Percentiles rank a stretch among this genome's conserved stretches.
phyloP scores from a whole-genome alignment of 345 rosid species.

The Microcos paniculata region DNA sequence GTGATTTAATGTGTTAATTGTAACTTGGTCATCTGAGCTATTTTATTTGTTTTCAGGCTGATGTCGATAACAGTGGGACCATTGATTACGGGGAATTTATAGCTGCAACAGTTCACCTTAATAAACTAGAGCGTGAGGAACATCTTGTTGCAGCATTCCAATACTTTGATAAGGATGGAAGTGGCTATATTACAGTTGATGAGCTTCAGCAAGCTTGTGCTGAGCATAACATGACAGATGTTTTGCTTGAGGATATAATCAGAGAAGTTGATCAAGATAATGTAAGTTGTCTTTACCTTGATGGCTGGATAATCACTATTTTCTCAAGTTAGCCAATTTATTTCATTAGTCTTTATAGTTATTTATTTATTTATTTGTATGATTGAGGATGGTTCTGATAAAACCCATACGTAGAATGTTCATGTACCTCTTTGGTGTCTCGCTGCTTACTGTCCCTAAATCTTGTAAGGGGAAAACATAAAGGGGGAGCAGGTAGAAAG shows the following conservation, averaged over 20 bases:
- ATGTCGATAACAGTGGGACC: constrained; percentile 95
- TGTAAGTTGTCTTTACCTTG: constrained; percentile 46
- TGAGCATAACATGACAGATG: constrained; percentile 95
- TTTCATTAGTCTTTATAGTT: constrained; percentile 17
- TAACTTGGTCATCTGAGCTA: constrained; percentile 11
- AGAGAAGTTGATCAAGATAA: constrained; percentile 96
- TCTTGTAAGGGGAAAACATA: not conserved
- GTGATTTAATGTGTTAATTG: constrained; percentile 1
- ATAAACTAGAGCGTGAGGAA: constrained; percentile 94
- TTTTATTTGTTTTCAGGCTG: constrained; percentile 60
- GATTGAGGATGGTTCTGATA: constrained; percentile 3
- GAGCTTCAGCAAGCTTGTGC: constrained; percentile 95
- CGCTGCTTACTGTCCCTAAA: not conserved
- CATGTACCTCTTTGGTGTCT: not conserved
- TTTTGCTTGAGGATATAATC: constrained; percentile 83
- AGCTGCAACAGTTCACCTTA: constrained; percentile 94
- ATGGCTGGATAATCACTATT: not conserved
- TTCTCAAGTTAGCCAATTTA: not conserved
- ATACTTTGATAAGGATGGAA: constrained; percentile 93
- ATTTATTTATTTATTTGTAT: constrained; percentile 13
- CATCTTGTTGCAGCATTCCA: constrained; percentile 95
- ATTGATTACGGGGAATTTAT: constrained; percentile 95
- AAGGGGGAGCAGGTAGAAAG: not conserved
- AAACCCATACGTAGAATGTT: constrained; percentile 1
- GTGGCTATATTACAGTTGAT: constrained; percentile 93